phyloP scores from a whole-genome alignment of 2,329 filamentous ascomycete genomes.

The Trichoderma asperellum region DNA sequence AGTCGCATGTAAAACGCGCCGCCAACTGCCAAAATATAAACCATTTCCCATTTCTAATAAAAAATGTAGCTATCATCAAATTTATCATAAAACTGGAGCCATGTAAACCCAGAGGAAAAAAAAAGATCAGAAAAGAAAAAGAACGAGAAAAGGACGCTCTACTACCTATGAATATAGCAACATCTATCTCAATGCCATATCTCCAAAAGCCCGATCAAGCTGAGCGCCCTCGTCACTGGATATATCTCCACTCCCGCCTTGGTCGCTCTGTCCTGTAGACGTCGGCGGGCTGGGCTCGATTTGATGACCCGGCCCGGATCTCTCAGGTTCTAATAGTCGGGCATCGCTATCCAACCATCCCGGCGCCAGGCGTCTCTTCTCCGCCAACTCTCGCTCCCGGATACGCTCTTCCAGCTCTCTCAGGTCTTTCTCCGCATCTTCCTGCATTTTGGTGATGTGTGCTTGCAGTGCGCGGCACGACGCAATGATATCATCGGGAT shows the following conservation, averaged over 20 bases:
- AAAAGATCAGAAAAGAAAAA: background rate
- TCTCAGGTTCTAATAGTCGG: constrained; percentile 70
- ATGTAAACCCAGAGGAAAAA: background rate
- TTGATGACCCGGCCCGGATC: constrained; percentile 43
- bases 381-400: constrained; percentile 68
- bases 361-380: constrained; percentile 78
- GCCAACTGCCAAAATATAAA: background rate
- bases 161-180: background rate
- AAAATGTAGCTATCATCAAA: background rate
- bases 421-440: constrained; percentile 69
- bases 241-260: constrained; percentile 34
- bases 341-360: constrained; percentile 80
- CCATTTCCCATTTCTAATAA: no score
- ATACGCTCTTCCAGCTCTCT: constrained; percentile 71
- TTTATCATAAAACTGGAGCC: background rate
- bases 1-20: background rate
- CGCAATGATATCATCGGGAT: constrained; percentile 82
- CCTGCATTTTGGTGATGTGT: constrained; percentile 71
- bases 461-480: constrained; percentile 79
- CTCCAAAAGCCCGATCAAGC: constrained; percentile 62
- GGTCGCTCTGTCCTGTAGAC: constrained; percentile 24
- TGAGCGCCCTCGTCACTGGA: constrained; percentile 58
- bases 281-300: constrained; percentile 33
- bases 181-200: constrained; percentile 44
- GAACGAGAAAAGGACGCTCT: background rate